Conservation (phyloP, 208 protist genomes). For the Leishmania tarentolae region DNA sequence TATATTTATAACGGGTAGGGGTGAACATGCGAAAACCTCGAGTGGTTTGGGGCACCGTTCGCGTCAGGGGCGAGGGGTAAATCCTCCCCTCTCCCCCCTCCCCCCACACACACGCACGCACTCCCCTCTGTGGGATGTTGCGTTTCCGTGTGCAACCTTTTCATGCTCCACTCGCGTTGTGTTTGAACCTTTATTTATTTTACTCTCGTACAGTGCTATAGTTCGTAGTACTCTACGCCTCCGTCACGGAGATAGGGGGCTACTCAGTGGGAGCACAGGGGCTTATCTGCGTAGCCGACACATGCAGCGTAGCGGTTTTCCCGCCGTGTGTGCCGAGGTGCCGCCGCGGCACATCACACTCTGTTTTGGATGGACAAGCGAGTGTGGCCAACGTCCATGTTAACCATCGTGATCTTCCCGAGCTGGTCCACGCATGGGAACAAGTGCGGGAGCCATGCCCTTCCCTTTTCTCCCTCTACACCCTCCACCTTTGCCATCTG, state of each 20-base stretch:
- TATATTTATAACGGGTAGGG: slow-evolving; percentile 33
- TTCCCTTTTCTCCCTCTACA: background rate
- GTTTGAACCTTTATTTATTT: background rate
- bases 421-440: background rate
- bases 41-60: background rate
- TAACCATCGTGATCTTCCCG: background rate
- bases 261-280: background rate
- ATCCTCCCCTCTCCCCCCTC: background rate
- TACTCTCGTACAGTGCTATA: background rate
- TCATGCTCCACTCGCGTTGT: background rate
- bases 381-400: background rate
- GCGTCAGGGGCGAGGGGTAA: background rate
- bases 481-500: background rate
- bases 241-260: background rate
- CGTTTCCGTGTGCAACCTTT: background rate
- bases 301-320: background rate
- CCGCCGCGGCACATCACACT: background rate
- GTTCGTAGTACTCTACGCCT: background rate
- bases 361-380: background rate
- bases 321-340: background rate
- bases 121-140: background rate
- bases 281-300: background rate
- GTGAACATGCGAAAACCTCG: background rate
- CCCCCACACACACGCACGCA: too few relatives aligned
- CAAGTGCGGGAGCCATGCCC: background rate